phyloP scores from a whole-genome alignment of 176 grass and related monocot species.

The Musa acuminata region DNA sequence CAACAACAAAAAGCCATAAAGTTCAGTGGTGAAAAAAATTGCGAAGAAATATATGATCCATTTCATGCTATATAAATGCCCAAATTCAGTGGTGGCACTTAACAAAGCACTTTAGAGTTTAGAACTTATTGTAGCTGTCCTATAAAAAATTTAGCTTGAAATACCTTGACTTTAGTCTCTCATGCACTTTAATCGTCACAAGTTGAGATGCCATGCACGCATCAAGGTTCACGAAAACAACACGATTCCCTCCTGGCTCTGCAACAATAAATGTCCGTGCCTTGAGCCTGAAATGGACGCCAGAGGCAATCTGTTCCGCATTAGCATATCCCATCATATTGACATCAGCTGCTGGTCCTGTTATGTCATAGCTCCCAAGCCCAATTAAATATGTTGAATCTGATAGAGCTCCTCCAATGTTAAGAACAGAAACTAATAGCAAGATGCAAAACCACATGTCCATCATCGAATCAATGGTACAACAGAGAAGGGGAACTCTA shows the following conservation, averaged over 20 bases:
- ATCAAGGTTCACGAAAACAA: conserved; percentile 97
- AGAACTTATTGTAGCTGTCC: not conserved
- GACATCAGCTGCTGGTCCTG: conserved; percentile 91
- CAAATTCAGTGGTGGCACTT: not conserved
- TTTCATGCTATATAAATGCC: not conserved
- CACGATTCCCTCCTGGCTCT: conserved; percentile 65
- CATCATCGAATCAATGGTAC: conserved; percentile 4
- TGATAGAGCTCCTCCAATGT: conserved; percentile 34
- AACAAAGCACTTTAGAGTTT: not conserved
- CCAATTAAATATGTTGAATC: conserved; percentile 61
- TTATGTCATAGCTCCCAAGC: conserved; percentile 92
- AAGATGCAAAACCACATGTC: conserved; percentile 43
- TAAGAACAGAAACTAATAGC: conserved; percentile 40
- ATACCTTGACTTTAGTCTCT: conserved; percentile 90
- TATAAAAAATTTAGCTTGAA: conserved; percentile 9
- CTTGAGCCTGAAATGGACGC: conserved; percentile 94
- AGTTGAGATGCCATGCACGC: conserved; percentile 97
- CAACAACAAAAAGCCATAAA: no score
- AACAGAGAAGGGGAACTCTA: conserved; percentile 39
- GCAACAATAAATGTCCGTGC: conserved; percentile 87
- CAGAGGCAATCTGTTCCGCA: conserved; percentile 64
- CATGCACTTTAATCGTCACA: conserved; percentile 80
- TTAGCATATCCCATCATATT: conserved; percentile 99
- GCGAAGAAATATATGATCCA: not conserved
- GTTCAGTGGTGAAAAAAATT: not conserved